Evolutionary conservation across 345 rosid genomes (phyloP).

Genomic region (Lumnitzera racemosa): DNA sequence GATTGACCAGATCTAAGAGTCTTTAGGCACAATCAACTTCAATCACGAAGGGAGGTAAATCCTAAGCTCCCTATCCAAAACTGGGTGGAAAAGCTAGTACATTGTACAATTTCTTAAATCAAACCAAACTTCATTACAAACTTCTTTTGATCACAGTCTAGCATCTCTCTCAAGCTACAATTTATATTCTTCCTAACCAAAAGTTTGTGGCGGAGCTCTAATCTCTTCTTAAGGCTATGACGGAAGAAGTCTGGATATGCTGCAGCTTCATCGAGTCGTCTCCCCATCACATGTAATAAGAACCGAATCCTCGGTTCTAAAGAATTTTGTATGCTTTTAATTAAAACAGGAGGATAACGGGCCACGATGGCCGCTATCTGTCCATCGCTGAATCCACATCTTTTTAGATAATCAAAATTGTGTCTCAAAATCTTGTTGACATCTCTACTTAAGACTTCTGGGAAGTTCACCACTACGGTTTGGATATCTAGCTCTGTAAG

Average conservation of each 20-base stretch:
- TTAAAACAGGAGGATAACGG: slow-evolving; percentile 15
- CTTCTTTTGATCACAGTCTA: slow-evolving; percentile 17
- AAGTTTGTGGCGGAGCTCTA: slow-evolving; percentile 15
- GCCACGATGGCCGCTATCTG: slow-evolving; percentile 13
- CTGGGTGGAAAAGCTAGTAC: not conserved
- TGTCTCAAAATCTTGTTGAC: slow-evolving; percentile 14
- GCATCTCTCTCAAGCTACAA: slow-evolving; percentile 17
- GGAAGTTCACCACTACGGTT: slow-evolving; percentile 12
- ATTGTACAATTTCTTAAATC: not conserved
- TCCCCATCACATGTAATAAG: slow-evolving; percentile 15
- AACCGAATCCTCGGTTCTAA: slow-evolving; percentile 18
- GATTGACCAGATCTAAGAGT: too few species aligned
- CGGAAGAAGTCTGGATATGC: slow-evolving; percentile 20
- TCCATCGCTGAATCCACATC: slow-evolving; percentile 11
- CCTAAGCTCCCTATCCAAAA: too few species aligned
- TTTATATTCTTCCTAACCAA: slow-evolving; percentile 7
- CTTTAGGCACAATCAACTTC: too few species aligned
- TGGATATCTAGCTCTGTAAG: slow-evolving; percentile 6
- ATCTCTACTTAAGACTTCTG: slow-evolving; percentile 16
- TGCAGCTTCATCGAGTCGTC: slow-evolving; percentile 14
- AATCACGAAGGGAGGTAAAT: too few species aligned
- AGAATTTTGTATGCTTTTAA: slow-evolving; percentile 18
- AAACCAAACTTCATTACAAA: slow-evolving; percentile 12
- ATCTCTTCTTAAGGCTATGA: slow-evolving; percentile 17
- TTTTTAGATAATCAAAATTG: slow-evolving; percentile 6